These are phyloP conservation scores for Microdochium trichocladiopsis DNA, from an alignment of 2,329 filamentous ascomycete genomes.

Conservation along the genomic window DNA sequence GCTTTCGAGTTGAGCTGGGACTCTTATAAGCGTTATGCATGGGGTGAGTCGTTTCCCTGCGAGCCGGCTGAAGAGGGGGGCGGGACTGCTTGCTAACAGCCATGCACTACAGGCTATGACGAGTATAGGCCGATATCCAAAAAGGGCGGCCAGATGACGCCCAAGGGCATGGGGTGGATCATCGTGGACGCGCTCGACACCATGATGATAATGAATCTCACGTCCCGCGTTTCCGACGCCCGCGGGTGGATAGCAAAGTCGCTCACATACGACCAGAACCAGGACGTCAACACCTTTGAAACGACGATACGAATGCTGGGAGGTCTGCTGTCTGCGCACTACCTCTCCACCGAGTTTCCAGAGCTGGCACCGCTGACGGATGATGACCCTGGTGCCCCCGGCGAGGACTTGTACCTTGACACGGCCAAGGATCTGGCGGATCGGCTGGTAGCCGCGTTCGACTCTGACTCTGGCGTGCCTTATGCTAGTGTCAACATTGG, in stretches of 20 bases:
- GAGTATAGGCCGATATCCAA: conserved; percentile 82
- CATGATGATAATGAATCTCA: conserved; percentile 97
- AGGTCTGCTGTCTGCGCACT: conserved; percentile 86
- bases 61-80: background rate
- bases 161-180: conserved; percentile 91
- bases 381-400: conserved; percentile 63
- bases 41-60: conserved; percentile 58
- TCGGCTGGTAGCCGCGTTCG: conserved; percentile 78
- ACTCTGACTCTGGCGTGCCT: conserved; percentile 79
- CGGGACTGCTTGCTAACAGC: background rate
- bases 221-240: conserved; percentile 74
- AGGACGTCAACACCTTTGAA: conserved; percentile 96
- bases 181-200: conserved; percentile 95
- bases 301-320: conserved; percentile 97
- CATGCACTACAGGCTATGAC: conserved; percentile 55
- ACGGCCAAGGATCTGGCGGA: conserved; percentile 93
- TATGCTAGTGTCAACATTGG: conserved; percentile 88
- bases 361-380: conserved; percentile 68
- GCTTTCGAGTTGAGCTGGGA: conserved; percentile 91
- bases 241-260: conserved; percentile 81
- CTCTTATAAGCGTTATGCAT: conserved; percentile 85
- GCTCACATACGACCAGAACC: conserved; percentile 81
- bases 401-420: conserved; percentile 90
- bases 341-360: conserved; percentile 79
- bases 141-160: conserved; percentile 74